Evolutionary conservation across 192 early-diverging fungal genomes (phyloP).

Genomic region (Cetraspora pellucida): DNA sequence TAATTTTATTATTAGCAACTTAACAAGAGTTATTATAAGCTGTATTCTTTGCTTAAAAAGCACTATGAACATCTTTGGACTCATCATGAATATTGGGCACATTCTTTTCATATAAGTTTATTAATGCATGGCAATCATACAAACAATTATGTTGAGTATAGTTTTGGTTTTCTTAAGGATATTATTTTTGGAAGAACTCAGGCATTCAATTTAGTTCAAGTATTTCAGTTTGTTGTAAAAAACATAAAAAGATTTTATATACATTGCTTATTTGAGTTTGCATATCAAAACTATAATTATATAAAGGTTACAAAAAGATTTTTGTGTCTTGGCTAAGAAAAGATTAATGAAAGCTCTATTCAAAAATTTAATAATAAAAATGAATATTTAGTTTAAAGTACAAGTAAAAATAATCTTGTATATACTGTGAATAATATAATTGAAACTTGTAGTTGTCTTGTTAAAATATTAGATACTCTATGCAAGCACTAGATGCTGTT

Average conservation of each 20-base stretch:
- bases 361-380: too few relatives aligned
- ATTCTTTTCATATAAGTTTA: not conserved
- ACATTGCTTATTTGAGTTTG: not conserved
- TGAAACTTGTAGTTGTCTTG: too few relatives aligned
- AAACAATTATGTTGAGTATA: not conserved
- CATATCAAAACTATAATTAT: not conserved
- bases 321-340: too few relatives aligned
- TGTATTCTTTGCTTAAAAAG: not conserved
- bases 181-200: conserved; percentile 10
- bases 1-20: not conserved
- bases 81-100: not conserved
- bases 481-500: too few relatives aligned
- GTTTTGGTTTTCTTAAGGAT: conserved; percentile 5
- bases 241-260: conserved; percentile 4
- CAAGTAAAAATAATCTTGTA: too few relatives aligned
- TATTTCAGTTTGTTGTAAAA: conserved; percentile 1
- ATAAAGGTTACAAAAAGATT: not conserved
- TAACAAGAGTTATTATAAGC: not conserved
- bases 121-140: not conserved
- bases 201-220: conserved; percentile 9
- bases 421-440: too few relatives aligned
- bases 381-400: too few relatives aligned
- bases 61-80: not conserved
- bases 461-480: too few relatives aligned
- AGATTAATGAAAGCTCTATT: too few relatives aligned